Base-by-base conservation (phyloP, 257 asterid genomes). In the Solanum stenotomum region DNA sequence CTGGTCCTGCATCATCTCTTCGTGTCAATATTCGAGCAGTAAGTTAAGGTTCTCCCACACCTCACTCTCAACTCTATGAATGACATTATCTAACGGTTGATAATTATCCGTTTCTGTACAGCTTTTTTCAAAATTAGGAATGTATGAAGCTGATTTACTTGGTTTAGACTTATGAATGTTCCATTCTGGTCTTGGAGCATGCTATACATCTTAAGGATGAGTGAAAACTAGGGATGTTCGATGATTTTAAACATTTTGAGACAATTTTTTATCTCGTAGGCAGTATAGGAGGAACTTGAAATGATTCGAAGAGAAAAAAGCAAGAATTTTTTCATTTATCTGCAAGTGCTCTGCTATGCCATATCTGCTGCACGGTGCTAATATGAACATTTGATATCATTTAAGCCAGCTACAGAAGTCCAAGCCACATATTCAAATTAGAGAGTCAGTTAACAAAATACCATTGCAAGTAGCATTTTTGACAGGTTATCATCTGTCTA, bases 21-120 rank as follows among this genome's bases (percentile, higher is more conserved):
- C 99, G 99, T 67, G 86, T 95, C 89, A 96, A 97, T 90, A 96
- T 97, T 77, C 96, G 99, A 93, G 99, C 99, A 86, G 99, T 97
- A 90, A 95, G 98, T 91, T 63, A 27, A 88, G 85, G 85, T 70
- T 86, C 72, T 31, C 84, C 68, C 37, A 29, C 29, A 40, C 63
- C 71, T 65, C 68, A 81, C 56, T 25, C 61, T 29, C 68, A 81
- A 46, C 85, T 46, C 27, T 46, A 10, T 81, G 85, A 46, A 29
- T 81, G 18, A 18, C 70, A 29, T 81, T 81, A 46, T 46, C 85
- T 16, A 27, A 27, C 8, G 42, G 68, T 81, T 46, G 68, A 46
- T 49, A 46, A 81, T 81, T 81, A 49, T 81, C 85, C 56, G 3
- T 81, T 44, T 49, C 85, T 81, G 85, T 49, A 18, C 68, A 49